Base-by-base conservation (phyloP, 768 basidiomycete species). In the Basidioascus undulatus region DNA sequence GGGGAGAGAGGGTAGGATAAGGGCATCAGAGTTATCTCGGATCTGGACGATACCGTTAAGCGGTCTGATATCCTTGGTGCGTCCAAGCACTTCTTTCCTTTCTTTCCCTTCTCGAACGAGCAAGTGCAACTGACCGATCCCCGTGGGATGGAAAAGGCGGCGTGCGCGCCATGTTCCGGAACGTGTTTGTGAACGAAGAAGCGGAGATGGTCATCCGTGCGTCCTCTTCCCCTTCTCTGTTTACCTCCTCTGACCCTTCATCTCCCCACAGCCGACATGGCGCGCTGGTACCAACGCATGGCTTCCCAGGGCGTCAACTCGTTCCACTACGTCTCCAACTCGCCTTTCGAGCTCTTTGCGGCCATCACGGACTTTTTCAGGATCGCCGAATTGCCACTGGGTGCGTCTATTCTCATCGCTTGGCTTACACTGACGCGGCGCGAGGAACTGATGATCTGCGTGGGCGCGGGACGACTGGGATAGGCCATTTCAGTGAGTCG, bases 291-390 rank as follows among this genome's bases (percentile, higher is more conserved):
- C 40, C 43, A 45, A 4, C 31, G 32, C 4, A 46, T 59, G 41
- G 39, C 39, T 2, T 38, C 46, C 5, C 34, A 60, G 16, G 83
- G 84, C 1, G 76, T 74, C 8, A 57, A 72, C 40, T n/a, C n/a
- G n/a, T 87, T 84, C 55, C 82, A 86, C 52, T 89, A 84, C 55
- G 82, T 87, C 38, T 84, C 81, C 13, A 94, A 94, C 53, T 74
- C 76, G 0, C 87, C 87, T 0, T 79, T 73, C 47, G 81, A 83
- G 51, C 62, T 87, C 6, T 65, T 83, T 13, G 77, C 82, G 0
- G 66, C 84, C 8, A 57, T 92, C 21, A 69, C 64, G 44, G 70
- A 76, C 30, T 92, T 86, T 56, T 65, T 94, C 45, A 54, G 62
- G 9, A 57, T 76, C 7, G 71, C 78, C 0, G 66, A 67, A 9